phyloP scores from a whole-genome alignment of 1,139 yeast genomes.

The Kluyveromyces sp. region DNA sequence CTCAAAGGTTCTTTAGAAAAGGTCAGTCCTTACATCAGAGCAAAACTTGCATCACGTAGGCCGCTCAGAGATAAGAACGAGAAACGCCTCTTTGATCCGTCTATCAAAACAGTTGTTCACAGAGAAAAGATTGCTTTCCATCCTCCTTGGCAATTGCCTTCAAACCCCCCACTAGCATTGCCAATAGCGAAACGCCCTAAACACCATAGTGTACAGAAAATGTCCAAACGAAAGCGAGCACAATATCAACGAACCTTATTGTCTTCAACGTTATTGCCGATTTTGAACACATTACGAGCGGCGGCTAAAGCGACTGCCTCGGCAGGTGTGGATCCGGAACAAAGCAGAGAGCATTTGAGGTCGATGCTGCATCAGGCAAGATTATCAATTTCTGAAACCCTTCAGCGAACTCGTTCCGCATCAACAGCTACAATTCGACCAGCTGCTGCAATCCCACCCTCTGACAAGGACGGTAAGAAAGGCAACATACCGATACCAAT shows the following conservation, averaged over 20 bases:
- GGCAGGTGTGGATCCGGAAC: constrained; percentile 29
- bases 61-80: constrained; percentile 3
- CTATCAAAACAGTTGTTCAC: constrained; percentile 23
- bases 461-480: no score
- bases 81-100: constrained; percentile 14
- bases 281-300: constrained; percentile 28
- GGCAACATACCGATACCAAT: neutral
- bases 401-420: constrained; percentile 41
- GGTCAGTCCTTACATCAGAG: constrained; percentile 8
- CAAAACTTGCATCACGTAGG: neutral
- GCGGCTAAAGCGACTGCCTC: constrained; percentile 31
- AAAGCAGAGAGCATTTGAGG: constrained; percentile 26
- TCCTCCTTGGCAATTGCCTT: constrained; percentile 30
- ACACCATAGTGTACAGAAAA: constrained; percentile 10
- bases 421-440: neutral
- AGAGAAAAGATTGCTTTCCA: constrained; percentile 30
- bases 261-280: constrained; percentile 25
- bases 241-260: constrained; percentile 10
- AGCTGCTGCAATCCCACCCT: no score
- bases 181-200: constrained; percentile 28
- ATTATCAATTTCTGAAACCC: constrained; percentile 57
- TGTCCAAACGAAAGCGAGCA: constrained; percentile 4
- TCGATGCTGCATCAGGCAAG: constrained; percentile 31
- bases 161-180: constrained; percentile 28
- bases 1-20: constrained; percentile 16